These are phyloP conservation scores for Mortierella sp. DNA, from an alignment of 371 early-diverging fungal genomes.

Conservation along the genomic window DNA sequence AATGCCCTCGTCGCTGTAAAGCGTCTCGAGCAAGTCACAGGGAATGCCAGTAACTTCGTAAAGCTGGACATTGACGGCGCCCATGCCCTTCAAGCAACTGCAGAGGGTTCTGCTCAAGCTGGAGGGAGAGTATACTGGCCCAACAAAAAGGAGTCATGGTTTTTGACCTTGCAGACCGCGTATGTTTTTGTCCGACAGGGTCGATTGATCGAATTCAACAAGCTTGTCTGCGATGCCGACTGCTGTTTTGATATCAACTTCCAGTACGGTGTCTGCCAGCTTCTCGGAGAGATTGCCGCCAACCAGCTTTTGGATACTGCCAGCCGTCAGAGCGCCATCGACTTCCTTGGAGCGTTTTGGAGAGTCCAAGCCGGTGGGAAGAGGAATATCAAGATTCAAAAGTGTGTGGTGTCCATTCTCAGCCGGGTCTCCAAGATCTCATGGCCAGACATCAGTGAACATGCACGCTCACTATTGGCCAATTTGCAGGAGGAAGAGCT, in stretches of 20 bases:
- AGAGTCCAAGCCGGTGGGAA: not conserved
- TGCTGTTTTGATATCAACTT: not conserved
- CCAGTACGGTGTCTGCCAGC: constrained; percentile 1
- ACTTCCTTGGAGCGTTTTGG: not conserved
- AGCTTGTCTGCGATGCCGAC: not conserved
- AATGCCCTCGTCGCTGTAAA: not conserved
- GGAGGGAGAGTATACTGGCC: not conserved
- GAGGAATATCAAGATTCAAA: not conserved
- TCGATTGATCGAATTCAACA: not conserved
- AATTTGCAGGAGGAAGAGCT: no score
- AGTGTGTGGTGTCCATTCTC: not conserved
- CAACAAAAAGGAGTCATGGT: not conserved
- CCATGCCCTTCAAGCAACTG: not conserved
- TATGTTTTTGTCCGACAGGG: not conserved
- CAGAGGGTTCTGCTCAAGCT: not conserved
- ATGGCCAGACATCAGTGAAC: not conserved
- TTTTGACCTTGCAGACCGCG: not conserved
- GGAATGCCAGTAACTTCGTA: not conserved
- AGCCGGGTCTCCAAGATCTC: not conserved
- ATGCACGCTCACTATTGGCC: not conserved
- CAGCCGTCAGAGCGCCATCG: not conserved
- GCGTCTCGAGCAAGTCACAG: not conserved
- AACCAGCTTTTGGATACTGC: not conserved
- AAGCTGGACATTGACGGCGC: not conserved
- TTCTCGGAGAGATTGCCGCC: constrained; percentile 12